Base-by-base conservation (phyloP, 1,139 yeast species). In the Entelexis sorbosivorans region DNA sequence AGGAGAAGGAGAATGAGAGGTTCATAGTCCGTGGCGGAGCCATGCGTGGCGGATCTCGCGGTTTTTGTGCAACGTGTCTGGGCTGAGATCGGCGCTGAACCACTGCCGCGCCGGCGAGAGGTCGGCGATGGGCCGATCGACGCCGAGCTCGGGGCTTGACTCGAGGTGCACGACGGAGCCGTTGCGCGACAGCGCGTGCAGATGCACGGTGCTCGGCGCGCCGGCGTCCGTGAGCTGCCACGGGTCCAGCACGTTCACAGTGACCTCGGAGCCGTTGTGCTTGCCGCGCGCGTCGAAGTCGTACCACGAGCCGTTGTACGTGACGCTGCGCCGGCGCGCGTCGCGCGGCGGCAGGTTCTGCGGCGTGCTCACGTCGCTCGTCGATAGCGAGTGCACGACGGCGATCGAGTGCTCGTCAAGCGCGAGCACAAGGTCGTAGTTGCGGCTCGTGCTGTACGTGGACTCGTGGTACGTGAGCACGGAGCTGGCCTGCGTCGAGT, bases 271-370 rank as follows among this genome's bases (percentile, higher is more conserved):
- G 31, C 52, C 52, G 24, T 52, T 49, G 22, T 20, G 13, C 13
- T 16, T 22, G 20, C 13, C 35, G 16, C 13, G 13, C 9, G 32
- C 45, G 7, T 13, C 44, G 29, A 3, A 28, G 29, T 17, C 28
- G 28, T 28, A 17, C 50, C 49, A 52, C 16, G 54, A 49, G 17
- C 52, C 54, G 32, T 52, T 52, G 47, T 52, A 49, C 26, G 43
- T 14, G 13, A 28, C 38, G 28, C 36, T 16, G 28, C 42, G 49
- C 26, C 43, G 24, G 11, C 52, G 38, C 19, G 44, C 16, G 34
- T 40, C 44, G n/a, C 28, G 44, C 22, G 49, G 31, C 28, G 44
- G 50, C 42, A 48, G 35, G n/a, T 35, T 39, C 29, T 44, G 44
- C 13, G 42, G 10, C 17, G 17, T 3, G 38, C 31, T 33, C 17